These are phyloP conservation scores for Anethum foeniculum DNA, from an alignment of 140 eudicot genomes.

Conservation along the genomic window DNA sequence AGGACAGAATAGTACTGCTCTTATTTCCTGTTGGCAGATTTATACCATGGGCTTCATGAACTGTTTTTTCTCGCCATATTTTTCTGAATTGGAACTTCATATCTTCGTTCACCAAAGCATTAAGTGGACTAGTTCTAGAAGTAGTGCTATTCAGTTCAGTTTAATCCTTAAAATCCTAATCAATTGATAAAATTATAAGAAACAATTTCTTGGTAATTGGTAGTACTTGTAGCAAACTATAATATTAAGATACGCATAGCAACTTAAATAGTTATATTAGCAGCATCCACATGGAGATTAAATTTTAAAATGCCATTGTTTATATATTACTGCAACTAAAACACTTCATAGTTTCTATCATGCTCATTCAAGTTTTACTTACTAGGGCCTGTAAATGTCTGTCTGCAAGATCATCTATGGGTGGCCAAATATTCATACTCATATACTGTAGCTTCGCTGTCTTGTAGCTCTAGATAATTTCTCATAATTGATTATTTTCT, in stretches of 20 bases:
- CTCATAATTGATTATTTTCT: not conserved
- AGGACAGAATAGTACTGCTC: too few species aligned
- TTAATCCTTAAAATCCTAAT: too few species aligned
- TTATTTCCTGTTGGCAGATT: not conserved
- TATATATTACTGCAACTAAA: too few species aligned
- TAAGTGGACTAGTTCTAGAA: not conserved
- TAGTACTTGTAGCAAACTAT: too few species aligned
- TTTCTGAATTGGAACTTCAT: not conserved
- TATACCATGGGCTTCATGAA: not conserved
- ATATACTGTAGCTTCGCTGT: not conserved
- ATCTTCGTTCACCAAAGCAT: not conserved
- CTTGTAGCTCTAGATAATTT: not conserved
- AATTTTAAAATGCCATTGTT: too few species aligned
- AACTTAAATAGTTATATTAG: too few species aligned
- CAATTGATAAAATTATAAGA: too few species aligned
- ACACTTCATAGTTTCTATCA: not conserved
- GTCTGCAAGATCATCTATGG: not conserved
- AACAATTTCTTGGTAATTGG: too few species aligned
- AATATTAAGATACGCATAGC: too few species aligned
- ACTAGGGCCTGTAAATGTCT: not conserved
- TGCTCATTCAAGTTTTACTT: not conserved
- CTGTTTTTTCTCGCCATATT: not conserved
- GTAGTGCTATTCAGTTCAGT: not conserved
- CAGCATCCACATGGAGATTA: too few species aligned
- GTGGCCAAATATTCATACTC: not conserved